Percentiles rank a stretch among this genome's conserved stretches.
phyloP scores from a whole-genome alignment of 345 rosid genomes.

The Gossypium thurberi region DNA sequence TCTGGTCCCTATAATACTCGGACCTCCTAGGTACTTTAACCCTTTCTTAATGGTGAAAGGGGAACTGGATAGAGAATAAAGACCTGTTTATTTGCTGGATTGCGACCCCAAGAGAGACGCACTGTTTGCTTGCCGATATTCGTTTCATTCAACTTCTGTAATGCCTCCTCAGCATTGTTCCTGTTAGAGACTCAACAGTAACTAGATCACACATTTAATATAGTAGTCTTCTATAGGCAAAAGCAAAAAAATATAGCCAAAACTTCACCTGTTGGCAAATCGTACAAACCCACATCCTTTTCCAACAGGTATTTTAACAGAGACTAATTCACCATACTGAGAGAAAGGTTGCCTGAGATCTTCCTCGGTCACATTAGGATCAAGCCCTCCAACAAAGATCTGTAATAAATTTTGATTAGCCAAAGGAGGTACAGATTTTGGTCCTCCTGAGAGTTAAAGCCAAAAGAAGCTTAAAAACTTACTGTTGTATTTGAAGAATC shows the following conservation, averaged over 20 bases:
- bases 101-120: slow-evolving; percentile 86
- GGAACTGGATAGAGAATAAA: background rate
- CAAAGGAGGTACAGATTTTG: slow-evolving; percentile 3
- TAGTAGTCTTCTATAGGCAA: background rate
- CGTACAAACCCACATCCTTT: slow-evolving; percentile 97
- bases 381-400: slow-evolving; percentile 99
- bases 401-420: slow-evolving; percentile 30
- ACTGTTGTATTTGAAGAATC: slow-evolving; percentile 84
- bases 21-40: too few relatives aligned
- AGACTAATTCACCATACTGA: slow-evolving; percentile 74
- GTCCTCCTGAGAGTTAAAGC: slow-evolving; percentile 8
- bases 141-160: slow-evolving; percentile 66
- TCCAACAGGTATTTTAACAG: slow-evolving; percentile 82
- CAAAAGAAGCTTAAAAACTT: slow-evolving; percentile 24
- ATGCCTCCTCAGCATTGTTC: slow-evolving; percentile 82
- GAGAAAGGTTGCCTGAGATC: slow-evolving; percentile 78
- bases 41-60: background rate
- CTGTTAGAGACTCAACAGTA: slow-evolving; percentile 24
- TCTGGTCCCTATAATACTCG: too few relatives aligned
- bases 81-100: slow-evolving; percentile 79
- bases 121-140: slow-evolving; percentile 66
- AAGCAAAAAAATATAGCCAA: slow-evolving; percentile 4
- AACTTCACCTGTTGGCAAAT: slow-evolving; percentile 65
- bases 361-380: slow-evolving; percentile 76
- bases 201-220: slow-evolving; percentile 1